These are phyloP conservation scores for Nakaseomyces uthaithaninus DNA, from an alignment of 1,139 yeast genomes.

Conservation along the genomic window DNA sequence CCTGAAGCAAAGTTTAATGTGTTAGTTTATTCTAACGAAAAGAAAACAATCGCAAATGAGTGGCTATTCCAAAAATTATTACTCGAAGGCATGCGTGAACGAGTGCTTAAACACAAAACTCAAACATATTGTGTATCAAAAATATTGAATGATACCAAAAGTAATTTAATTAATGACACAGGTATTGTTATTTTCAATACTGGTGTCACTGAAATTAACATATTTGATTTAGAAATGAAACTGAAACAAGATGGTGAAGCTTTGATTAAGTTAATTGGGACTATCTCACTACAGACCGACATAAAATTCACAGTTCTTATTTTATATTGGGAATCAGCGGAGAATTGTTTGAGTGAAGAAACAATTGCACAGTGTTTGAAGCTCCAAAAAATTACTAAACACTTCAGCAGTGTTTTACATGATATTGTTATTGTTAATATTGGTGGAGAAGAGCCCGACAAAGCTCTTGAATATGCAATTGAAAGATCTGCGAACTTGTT, in stretches of 20 bases:
- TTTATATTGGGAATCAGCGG: conserved; percentile 35
- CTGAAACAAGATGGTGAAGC: conserved; percentile 31
- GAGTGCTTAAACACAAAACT: neutral
- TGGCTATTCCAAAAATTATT: conserved; percentile 28
- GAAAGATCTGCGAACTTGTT: conserved; percentile 19
- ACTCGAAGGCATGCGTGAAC: neutral
- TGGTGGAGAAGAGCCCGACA: conserved; percentile 22
- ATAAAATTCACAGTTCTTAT: conserved; percentile 31
- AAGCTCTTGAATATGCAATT: conserved; percentile 21
- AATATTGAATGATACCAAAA: conserved; percentile 15
- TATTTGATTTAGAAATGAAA: conserved; percentile 31
- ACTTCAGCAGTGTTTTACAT: conserved; percentile 22
- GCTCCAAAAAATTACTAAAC: conserved; percentile 22
- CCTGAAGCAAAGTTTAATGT: conserved; percentile 16
- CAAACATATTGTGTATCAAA: conserved; percentile 8
- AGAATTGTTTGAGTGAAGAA: conserved; percentile 19
- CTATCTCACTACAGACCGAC: conserved; percentile 31
- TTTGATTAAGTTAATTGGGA: conserved; percentile 31
- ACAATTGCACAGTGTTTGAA: conserved; percentile 23
- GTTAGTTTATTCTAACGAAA: conserved; percentile 21
- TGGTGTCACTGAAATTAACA: conserved; percentile 31
- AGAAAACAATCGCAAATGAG: conserved; percentile 22
- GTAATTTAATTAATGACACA: conserved; percentile 22
- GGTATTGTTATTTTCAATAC: conserved; percentile 34
- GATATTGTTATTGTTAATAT: conserved; percentile 25